A percentile compares a stretch with the other conserved stretches of the same genome.
These are phyloP conservation scores for Eimeria falciformis DNA, from an alignment of 169 alveolate species.

Conservation along the genomic window DNA sequence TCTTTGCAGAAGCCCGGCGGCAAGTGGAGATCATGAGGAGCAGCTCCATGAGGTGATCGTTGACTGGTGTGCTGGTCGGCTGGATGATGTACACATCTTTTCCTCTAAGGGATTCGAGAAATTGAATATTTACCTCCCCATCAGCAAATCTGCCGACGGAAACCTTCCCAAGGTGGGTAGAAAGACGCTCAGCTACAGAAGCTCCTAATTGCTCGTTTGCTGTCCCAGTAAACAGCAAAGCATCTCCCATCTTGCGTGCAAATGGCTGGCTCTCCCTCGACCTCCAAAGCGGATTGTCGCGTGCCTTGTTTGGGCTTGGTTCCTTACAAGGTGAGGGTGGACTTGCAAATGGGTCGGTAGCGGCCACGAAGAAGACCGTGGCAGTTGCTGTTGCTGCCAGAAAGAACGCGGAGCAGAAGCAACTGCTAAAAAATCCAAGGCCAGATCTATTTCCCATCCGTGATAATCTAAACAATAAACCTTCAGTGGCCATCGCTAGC, in stretches of 20 bases:
- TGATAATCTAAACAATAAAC: too few species aligned
- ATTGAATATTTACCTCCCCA: conserved; percentile 84
- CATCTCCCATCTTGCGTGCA: conserved; percentile 74
- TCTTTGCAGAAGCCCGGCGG: conserved; percentile 95
- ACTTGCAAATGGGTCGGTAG: background rate
- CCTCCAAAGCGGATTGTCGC: conserved; percentile 77
- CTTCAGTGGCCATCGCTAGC: too few species aligned
- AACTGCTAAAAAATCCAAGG: too few species aligned
- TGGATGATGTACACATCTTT: conserved; percentile 95
- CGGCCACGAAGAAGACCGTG: background rate
- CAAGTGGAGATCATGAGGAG: conserved; percentile 96
- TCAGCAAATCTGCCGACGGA: conserved; percentile 76
- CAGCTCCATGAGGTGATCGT: conserved; percentile 96
- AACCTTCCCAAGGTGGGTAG: conserved; percentile 71
- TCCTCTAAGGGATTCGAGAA: conserved; percentile 93
- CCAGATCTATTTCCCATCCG: too few species aligned
- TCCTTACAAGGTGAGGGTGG: background rate
- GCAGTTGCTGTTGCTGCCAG: conserved; percentile 30
- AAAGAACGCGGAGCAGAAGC: background rate
- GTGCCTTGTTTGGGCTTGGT: background rate
- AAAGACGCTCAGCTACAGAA: conserved; percentile 73
- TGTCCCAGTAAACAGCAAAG: conserved; percentile 73
- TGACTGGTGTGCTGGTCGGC: conserved; percentile 98
- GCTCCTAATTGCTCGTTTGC: conserved; percentile 72
- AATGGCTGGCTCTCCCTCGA: conserved; percentile 73